A percentile compares a stretch with the other conserved stretches of the same genome.
phyloP scores from a whole-genome alignment of 169 alveolate species.

The Cyclospora cayetanensis region DNA sequence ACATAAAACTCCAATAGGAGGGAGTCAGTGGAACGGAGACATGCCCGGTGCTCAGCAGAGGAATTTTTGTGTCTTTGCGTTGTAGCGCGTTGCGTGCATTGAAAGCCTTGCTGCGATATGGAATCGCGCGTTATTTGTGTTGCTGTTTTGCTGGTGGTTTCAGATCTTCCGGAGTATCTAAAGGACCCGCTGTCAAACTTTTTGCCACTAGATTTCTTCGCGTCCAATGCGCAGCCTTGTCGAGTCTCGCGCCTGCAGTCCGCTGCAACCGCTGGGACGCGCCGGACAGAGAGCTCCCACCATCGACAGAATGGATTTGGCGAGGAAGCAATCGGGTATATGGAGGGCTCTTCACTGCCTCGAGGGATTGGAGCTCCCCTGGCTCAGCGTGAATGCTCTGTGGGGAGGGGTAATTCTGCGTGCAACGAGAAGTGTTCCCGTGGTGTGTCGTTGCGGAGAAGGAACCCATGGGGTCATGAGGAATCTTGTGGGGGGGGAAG shows the following conservation, averaged over 20 bases:
- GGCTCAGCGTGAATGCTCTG: background rate
- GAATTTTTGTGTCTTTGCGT: no score
- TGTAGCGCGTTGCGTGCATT: no score
- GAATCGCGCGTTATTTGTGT: no score
- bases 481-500: background rate
- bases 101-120: no score
- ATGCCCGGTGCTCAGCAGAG: no score
- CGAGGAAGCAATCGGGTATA: background rate
- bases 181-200: constrained; percentile 11
- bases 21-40: no score
- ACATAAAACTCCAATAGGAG: no score
- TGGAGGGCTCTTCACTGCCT: background rate
- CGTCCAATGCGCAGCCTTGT: background rate
- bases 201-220: constrained; percentile 55
- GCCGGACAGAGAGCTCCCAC: background rate
- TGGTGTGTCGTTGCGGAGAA: background rate
- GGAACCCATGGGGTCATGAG: background rate
- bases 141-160: no score
- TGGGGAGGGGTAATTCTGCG: background rate
- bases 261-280: no score
- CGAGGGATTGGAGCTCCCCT: background rate
- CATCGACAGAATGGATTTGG: background rate
- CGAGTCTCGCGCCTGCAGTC: no score
- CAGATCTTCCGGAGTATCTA: constrained; percentile 51
- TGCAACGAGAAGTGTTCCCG: background rate